A percentile compares a stretch with the other conserved stretches of the same genome.
These are phyloP conservation scores for Fusarium compactum DNA, from an alignment of 2,329 filamentous ascomycete genomes.

Conservation along the genomic window DNA sequence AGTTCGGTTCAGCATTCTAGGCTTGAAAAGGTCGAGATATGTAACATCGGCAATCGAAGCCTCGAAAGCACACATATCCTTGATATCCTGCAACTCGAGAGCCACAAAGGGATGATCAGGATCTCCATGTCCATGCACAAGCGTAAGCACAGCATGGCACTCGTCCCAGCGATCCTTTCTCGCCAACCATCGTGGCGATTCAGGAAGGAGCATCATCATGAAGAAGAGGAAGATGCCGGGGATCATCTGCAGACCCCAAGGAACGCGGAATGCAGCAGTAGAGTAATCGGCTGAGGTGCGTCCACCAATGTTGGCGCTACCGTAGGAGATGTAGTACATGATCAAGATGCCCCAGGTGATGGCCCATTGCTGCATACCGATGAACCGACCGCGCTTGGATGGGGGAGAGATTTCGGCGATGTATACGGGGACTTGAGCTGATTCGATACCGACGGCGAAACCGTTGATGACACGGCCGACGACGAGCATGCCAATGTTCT, in stretches of 20 bases:
- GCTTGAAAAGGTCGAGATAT: slow-evolving; percentile 78
- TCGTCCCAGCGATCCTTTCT: slow-evolving; percentile 74
- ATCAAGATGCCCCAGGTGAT: slow-evolving; percentile 78
- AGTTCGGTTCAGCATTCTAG: slow-evolving; percentile 70
- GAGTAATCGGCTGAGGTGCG: slow-evolving; percentile 61
- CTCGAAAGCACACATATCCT: slow-evolving; percentile 80
- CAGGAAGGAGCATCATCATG: slow-evolving; percentile 68
- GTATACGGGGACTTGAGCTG: slow-evolving; percentile 77
- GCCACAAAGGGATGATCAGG: slow-evolving; percentile 72
- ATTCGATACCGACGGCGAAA: slow-evolving; percentile 70
- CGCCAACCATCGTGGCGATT: slow-evolving; percentile 74
- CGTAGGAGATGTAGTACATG: slow-evolving; percentile 76
- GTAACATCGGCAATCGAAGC: slow-evolving; percentile 75
- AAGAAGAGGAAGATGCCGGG: slow-evolving; percentile 69
- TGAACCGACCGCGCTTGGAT: slow-evolving; percentile 55
- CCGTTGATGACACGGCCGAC: slow-evolving; percentile 73
- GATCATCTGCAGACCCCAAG: slow-evolving; percentile 71
- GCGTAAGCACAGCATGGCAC: slow-evolving; percentile 61
- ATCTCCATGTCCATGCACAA: slow-evolving; percentile 76
- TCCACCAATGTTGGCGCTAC: slow-evolving; percentile 68
- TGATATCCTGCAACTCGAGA: slow-evolving; percentile 78
- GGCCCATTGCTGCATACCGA: slow-evolving; percentile 74
- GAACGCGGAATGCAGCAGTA: slow-evolving; percentile 68
- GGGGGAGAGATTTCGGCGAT: slow-evolving; percentile 76
- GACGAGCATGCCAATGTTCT: slow-evolving; percentile 54